Evolutionary conservation across 2,329 filamentous ascomycete species (phyloP).

Genomic region (Epichloe brachyelytri): DNA sequence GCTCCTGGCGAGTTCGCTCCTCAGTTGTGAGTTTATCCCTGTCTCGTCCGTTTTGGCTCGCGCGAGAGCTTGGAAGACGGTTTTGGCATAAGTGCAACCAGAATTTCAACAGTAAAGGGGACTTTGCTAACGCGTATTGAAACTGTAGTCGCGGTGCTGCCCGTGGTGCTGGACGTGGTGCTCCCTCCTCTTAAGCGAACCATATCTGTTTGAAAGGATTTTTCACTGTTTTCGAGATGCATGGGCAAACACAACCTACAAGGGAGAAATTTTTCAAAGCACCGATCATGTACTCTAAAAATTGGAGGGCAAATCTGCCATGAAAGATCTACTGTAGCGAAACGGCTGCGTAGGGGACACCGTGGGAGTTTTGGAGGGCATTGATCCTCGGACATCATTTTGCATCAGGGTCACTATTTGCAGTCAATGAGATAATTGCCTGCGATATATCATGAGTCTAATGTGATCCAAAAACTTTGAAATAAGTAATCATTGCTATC

Average conservation of each 20-base stretch:
- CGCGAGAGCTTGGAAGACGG: too few relatives aligned
- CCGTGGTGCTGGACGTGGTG: constrained; percentile 64
- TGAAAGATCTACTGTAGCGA: constrained; percentile 14
- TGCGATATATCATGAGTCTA: constrained; percentile 5
- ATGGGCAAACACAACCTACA: constrained; percentile 20
- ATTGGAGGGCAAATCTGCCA: constrained; percentile 27
- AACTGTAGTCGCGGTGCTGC: constrained; percentile 63
- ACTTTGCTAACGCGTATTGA: constrained; percentile 1
- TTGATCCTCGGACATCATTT: constrained; percentile 36
- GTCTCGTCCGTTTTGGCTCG: background rate
- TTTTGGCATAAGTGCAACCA: too few relatives aligned
- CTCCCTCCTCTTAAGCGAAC: constrained; percentile 51
- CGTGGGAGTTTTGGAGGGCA: constrained; percentile 31
- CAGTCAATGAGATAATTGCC: constrained; percentile 22
- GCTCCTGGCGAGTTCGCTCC: constrained; percentile 86
- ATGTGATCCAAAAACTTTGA: background rate
- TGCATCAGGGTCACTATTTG: constrained; percentile 31
- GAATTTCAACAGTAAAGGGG: background rate
- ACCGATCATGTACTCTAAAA: constrained; percentile 34
- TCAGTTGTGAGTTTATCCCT: constrained; percentile 54
- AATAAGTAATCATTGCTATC: background rate
- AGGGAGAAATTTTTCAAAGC: constrained; percentile 8
- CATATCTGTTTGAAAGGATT: constrained; percentile 25
- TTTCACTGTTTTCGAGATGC: constrained; percentile 27
- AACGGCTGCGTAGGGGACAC: constrained; percentile 27